phyloP scores from a whole-genome alignment of 768 basidiomycete genomes.

The Leucocoprinus leucothites region DNA sequence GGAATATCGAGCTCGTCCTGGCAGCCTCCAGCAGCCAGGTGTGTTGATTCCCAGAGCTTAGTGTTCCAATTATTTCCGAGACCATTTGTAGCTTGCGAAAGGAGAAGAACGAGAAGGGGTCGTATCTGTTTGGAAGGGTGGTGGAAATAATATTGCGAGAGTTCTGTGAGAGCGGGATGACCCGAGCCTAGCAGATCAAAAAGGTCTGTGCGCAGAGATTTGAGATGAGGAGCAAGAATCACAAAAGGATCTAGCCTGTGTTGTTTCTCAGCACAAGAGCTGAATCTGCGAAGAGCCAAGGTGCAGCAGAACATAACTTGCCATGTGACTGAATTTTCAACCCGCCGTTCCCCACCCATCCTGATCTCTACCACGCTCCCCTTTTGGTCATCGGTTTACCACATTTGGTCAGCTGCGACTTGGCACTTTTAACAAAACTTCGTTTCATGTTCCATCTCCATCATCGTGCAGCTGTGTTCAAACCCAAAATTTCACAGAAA shows the following conservation, averaged over 20 bases:
- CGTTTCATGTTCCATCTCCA: too few species aligned
- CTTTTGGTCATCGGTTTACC: slow-evolving; percentile 5
- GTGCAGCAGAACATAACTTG: slow-evolving; percentile 7
- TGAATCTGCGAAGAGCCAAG: neutral
- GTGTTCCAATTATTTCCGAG: slow-evolving; percentile 60
- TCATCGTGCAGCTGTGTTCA: too few species aligned
- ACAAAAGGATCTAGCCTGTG: slow-evolving; percentile 58
- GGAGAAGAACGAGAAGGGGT: slow-evolving; percentile 82
- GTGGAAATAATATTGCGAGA: slow-evolving; percentile 90
- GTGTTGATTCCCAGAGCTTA: slow-evolving; percentile 53
- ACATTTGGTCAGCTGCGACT: neutral
- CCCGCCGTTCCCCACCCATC: too few species aligned
- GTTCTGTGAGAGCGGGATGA: slow-evolving; percentile 77
- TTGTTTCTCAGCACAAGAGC: neutral
- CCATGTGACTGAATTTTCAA: too few species aligned
- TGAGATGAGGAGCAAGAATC: slow-evolving; percentile 65
- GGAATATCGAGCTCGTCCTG: slow-evolving; percentile 66
- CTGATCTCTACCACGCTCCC: neutral
- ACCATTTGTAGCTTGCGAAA: slow-evolving; percentile 89
- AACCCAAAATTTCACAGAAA: too few species aligned
- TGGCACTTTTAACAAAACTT: too few species aligned
- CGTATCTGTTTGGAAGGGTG: slow-evolving; percentile 90
- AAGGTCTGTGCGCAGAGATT: slow-evolving; percentile 63
- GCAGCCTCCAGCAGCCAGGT: slow-evolving; percentile 46
- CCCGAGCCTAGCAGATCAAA: slow-evolving; percentile 77